Conservation (phyloP, 345 rosid species). For the Moricandia moricandioides region DNA sequence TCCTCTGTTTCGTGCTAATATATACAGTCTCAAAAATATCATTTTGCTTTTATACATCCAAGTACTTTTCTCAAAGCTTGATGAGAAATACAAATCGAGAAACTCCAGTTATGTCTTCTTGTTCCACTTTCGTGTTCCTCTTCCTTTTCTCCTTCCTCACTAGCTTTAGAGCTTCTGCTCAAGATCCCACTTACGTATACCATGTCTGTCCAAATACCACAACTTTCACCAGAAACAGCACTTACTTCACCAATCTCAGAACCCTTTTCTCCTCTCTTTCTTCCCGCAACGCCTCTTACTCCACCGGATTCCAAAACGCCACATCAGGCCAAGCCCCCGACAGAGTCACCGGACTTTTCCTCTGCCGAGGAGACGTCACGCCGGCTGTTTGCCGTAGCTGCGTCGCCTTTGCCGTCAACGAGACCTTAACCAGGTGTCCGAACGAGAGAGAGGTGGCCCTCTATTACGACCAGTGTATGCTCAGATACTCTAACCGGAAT, state of each 20-base stretch:
- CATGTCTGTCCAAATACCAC: not conserved
- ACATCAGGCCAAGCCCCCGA: constrained; percentile 30
- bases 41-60: not conserved
- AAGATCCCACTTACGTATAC: not conserved
- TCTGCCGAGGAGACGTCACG: constrained; percentile 38
- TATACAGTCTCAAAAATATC: not conserved
- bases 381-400: constrained; percentile 38
- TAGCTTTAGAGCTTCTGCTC: constrained; percentile 35
- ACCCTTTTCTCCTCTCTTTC: constrained; percentile 39
- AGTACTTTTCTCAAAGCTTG: too few species aligned
- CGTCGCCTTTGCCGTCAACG: not conserved
- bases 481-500: constrained; percentile 39
- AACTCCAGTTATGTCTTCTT: not conserved
- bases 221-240: constrained; percentile 35
- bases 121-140: not conserved
- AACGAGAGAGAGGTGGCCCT: constrained; percentile 14
- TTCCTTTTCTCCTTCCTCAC: constrained; percentile 17
- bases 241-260: constrained; percentile 40
- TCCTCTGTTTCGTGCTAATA: not conserved
- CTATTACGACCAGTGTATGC: constrained; percentile 42
- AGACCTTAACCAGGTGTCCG: constrained; percentile 23
- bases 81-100: not conserved
- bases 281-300: constrained; percentile 4
- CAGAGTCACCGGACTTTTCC: constrained; percentile 40
- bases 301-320: constrained; percentile 43